Evolutionary conservation across 179 eudicot species (phyloP).

Genomic region (Drosera spatulata): DNA sequence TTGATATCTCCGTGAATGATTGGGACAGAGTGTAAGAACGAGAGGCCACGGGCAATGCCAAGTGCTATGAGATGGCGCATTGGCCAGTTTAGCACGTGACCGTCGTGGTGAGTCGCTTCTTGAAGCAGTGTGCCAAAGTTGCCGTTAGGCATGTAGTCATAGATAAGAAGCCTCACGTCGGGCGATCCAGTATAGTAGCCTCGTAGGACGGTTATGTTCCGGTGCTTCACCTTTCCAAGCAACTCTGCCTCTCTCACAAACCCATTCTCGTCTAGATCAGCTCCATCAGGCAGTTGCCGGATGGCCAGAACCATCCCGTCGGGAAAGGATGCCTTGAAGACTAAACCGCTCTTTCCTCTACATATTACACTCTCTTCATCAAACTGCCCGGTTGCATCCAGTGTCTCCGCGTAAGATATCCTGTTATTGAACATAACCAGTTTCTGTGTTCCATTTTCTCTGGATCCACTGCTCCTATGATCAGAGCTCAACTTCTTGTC

Average conservation of each 20-base stretch:
- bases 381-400: conserved; percentile 56
- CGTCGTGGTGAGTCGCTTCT: conserved; percentile 72
- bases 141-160: conserved; percentile 10
- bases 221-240: conserved; percentile 48
- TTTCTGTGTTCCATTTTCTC: conserved; percentile 50
- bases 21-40: conserved; percentile 34
- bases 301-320: conserved; percentile 62
- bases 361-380: conserved; percentile 61
- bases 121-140: conserved; percentile 53
- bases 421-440: conserved; percentile 57
- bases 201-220: conserved; percentile 54
- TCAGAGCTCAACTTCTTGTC: conserved; percentile 53
- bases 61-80: conserved; percentile 67
- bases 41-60: conserved; percentile 58
- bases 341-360: conserved; percentile 35
- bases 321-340: conserved; percentile 45
- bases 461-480: conserved; percentile 33
- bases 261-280: conserved; percentile 17
- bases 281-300: conserved; percentile 33
- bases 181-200: conserved; percentile 62
- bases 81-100: conserved; percentile 71
- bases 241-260: conserved; percentile 54
- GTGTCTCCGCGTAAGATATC: conserved; percentile 49
- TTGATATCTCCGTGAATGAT: conserved; percentile 56
- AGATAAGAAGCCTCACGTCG: conserved; percentile 36